Conservation (phyloP, 1,139 yeast genomes). For the Sugiyamaella pinicola region DNA sequence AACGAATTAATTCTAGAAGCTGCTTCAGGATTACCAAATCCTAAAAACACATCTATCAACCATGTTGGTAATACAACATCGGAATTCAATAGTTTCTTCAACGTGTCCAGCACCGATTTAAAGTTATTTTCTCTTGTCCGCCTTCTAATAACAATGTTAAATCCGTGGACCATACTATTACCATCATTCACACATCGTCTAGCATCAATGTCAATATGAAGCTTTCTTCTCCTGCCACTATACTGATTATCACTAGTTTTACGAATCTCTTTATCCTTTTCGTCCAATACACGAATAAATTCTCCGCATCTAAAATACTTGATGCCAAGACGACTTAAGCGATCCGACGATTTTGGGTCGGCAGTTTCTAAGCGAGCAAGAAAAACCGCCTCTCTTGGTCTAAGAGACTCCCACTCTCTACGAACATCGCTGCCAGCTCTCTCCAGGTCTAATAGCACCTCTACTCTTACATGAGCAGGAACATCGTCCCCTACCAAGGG, state of each 20-base stretch:
- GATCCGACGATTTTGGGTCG: conserved; percentile 21
- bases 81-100: conserved; percentile 26
- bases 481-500: conserved; percentile 32
- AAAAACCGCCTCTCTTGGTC: conserved; percentile 39
- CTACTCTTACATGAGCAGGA: conserved; percentile 35
- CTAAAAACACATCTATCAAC: conserved; percentile 44
- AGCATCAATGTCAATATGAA: conserved; percentile 26
- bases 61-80: conserved; percentile 42
- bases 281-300: conserved; percentile 33
- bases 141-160: conserved; percentile 36
- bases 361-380: conserved; percentile 34
- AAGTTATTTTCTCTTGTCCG: conserved; percentile 32
- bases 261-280: conserved; percentile 23
- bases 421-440: conserved; percentile 23
- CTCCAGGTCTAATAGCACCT: conserved; percentile 36
- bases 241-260: conserved; percentile 10
- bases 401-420: conserved; percentile 42
- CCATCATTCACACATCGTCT: conserved; percentile 20
- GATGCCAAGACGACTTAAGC: conserved; percentile 30
- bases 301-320: conserved; percentile 34
- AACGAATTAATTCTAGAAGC: conserved; percentile 18
- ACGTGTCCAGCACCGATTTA: conserved; percentile 32
- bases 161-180: conserved; percentile 15
- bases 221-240: conserved; percentile 22
- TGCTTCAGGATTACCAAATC: conserved; percentile 41